phyloP scores from a whole-genome alignment of 2,329 filamentous ascomycete genomes.

The Aspergillus sp. region DNA sequence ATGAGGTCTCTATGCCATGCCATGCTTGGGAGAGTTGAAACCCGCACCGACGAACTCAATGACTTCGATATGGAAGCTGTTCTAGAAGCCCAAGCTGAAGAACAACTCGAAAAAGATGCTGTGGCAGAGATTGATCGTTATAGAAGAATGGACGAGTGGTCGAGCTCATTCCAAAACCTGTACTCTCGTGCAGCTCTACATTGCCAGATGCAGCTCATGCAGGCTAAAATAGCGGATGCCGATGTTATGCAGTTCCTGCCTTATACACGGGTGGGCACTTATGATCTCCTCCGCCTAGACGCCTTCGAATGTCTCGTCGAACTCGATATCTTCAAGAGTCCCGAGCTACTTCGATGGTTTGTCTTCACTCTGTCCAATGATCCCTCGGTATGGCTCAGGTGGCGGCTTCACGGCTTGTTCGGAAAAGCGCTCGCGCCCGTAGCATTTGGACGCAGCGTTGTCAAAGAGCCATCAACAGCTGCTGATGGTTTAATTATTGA shows the following conservation, averaged over 20 bases:
- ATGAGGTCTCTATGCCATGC: conserved; percentile 64
- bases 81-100: conserved; percentile 50
- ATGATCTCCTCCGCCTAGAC: conserved; percentile 59
- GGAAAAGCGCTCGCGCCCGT: conserved; percentile 58
- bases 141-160: conserved; percentile 66
- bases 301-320: conserved; percentile 61
- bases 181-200: conserved; percentile 62
- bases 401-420: conserved; percentile 53
- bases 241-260: conserved; percentile 60
- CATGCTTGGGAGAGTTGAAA: conserved; percentile 47
- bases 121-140: conserved; percentile 64
- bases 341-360: conserved; percentile 56
- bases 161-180: conserved; percentile 64
- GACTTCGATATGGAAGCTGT: conserved; percentile 49
- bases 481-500: conserved; percentile 56
- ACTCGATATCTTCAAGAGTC: conserved; percentile 53
- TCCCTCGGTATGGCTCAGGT: conserved; percentile 58
- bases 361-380: conserved; percentile 58
- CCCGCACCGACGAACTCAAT: conserved; percentile 41
- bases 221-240: conserved; percentile 53
- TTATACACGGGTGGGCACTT: conserved; percentile 60
- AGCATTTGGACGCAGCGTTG: conserved; percentile 55
- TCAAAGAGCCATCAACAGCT: conserved; percentile 31
- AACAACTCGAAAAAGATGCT: conserved; percentile 57
- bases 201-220: conserved; percentile 58